phyloP scores from a whole-genome alignment of 345 rosid genomes.

The Citrus sp. region DNA sequence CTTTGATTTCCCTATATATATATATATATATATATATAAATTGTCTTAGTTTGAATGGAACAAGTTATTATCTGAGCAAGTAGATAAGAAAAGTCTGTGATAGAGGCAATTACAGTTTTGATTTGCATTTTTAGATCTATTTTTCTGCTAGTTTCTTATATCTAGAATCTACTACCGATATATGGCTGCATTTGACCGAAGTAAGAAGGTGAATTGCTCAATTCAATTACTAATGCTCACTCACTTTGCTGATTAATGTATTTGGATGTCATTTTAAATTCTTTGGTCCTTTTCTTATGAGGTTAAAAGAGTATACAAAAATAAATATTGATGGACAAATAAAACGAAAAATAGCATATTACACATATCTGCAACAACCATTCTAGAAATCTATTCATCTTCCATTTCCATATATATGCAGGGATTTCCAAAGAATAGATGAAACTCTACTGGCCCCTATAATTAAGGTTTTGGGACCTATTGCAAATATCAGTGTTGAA shows the following conservation, averaged over 20 bases:
- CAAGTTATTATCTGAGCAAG: not conserved
- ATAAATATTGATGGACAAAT: not conserved
- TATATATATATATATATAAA: not conserved
- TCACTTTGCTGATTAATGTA: not conserved
- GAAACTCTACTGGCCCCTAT: slow-evolving; percentile 60
- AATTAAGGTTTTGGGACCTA: slow-evolving; percentile 61
- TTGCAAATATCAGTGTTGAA: slow-evolving; percentile 84
- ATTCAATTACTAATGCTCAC: not conserved
- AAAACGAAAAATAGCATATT: not conserved
- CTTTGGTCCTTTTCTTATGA: not conserved
- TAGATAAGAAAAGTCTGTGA: not conserved
- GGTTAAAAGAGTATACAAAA: not conserved
- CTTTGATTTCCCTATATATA: not conserved
- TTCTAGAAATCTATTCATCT: slow-evolving; percentile 5
- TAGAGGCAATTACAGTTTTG: not conserved
- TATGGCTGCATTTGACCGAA: not conserved
- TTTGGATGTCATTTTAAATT: not conserved
- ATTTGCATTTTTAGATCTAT: not conserved
- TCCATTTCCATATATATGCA: slow-evolving; percentile 28
- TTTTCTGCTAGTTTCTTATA: not conserved
- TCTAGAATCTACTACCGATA: not conserved
- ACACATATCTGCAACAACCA: not conserved
- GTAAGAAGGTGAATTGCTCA: not conserved
- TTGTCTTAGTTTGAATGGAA: not conserved
- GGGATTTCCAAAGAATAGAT: slow-evolving; percentile 76